Base-by-base conservation (phyloP, 805 yeast species). In the Aciculoconidium aculeatum region DNA sequence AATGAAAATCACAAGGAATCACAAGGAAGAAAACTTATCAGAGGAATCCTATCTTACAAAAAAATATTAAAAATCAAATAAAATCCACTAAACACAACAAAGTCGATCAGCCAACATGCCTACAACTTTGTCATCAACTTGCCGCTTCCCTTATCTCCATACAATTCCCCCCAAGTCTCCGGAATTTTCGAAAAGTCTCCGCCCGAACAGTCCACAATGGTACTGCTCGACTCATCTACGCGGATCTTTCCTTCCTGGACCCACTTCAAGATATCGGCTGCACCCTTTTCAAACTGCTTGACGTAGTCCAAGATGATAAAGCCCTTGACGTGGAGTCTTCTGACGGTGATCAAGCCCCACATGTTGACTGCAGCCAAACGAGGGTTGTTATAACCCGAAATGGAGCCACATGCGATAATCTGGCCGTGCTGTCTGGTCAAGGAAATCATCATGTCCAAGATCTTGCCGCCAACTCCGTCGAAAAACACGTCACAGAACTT, bases 381-480 rank as follows among this genome's bases (percentile, higher is more conserved):
- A 8, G 41, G 35, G 36, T 68, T 68, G 44, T 75, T 72, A 49
- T 76, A 77, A 28, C 73, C 72, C 17, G 81, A 53, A 36, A 78
- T 74, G 9, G 77, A 65, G 37, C 85, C 85, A 55, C 81, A 75
- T n/a, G 75, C 77, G 31, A 75, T 46, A 22, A 79, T 53, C 19
- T 49, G 55, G 23, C 74, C 77, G 21, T 45, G 49, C 6, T 47
- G 49, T 37, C 61, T 70, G 34, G 65, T 45, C 36, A 51, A 44
- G 7, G 41, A 32, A 36, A 70, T 51, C 30, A 69, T 67, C 15
- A 58, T 49, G 39, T 70, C 73, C 43, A 77, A 59, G 13, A 70
- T 61, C 30, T 65, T 60, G 23, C 84, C 85, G 27, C 84, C 85
- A 19, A 78, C 84, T 39, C 71, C 71, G 47, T 78, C 86, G 37